Percentiles rank a stretch among this genome's conserved stretches.
Conservation (phyloP, 352 stramenopile species). For the Globisporangium recalcitrans region DNA sequence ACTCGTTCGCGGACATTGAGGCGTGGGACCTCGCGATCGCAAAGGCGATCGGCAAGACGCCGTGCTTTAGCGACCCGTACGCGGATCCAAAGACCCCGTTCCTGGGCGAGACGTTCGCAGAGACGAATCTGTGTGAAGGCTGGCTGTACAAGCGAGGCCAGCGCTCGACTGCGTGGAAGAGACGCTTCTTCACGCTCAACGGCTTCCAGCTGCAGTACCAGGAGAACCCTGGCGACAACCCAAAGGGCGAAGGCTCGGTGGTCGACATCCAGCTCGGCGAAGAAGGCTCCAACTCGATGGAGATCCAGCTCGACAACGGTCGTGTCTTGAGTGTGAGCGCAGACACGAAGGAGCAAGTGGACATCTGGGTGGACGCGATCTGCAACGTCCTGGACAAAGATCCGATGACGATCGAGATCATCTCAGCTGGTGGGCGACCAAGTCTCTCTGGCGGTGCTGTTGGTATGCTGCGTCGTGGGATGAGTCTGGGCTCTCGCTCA, state of each 20-base stretch:
- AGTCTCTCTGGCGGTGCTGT: background rate
- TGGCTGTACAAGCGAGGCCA: constrained; percentile 71
- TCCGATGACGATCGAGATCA: constrained; percentile 13
- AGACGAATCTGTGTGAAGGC: constrained; percentile 54
- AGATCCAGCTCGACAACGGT: constrained; percentile 59
- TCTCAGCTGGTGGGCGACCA: background rate
- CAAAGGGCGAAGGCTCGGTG: constrained; percentile 54
- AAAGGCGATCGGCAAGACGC: constrained; percentile 35
- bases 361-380: constrained; percentile 60
- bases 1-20: constrained; percentile 67
- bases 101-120: constrained; percentile 45
- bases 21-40: constrained; percentile 65
- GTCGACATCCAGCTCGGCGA: constrained; percentile 55
- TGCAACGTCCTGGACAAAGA: constrained; percentile 52
- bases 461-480: constrained; percentile 5
- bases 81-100: constrained; percentile 56
- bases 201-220: constrained; percentile 54
- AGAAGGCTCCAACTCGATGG: constrained; percentile 40
- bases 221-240: constrained; percentile 52
- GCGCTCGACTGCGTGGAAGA: constrained; percentile 56
- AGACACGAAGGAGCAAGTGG: constrained; percentile 43
- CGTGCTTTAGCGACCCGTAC: constrained; percentile 65
- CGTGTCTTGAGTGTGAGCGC: constrained; percentile 61
- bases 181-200: constrained; percentile 73
- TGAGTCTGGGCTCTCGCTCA: background rate